Evolutionary conservation across 2,329 filamentous ascomycete species (phyloP).

Genomic region (Fonsecaea multimorphosa): DNA sequence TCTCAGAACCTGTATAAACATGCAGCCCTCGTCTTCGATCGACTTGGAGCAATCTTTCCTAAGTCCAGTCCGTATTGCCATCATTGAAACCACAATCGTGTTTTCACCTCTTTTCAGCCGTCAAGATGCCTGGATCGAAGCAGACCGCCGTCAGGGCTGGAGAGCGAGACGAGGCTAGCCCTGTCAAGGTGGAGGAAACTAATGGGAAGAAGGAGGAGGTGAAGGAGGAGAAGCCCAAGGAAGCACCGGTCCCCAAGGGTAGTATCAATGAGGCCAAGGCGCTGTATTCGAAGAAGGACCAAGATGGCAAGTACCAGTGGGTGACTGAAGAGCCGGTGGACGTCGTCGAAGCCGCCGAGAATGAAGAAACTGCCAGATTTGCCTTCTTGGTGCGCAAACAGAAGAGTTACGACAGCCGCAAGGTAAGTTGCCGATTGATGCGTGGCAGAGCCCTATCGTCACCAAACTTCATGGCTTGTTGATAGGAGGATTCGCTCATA

Average conservation of each 20-base stretch:
- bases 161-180: neutral
- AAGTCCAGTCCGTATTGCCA: neutral
- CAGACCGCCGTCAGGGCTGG: neutral
- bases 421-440: slow-evolving; percentile 40
- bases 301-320: slow-evolving; percentile 62
- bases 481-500: neutral
- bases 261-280: slow-evolving; percentile 52
- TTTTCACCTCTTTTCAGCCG: neutral
- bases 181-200: neutral
- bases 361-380: slow-evolving; percentile 66
- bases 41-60: neutral
- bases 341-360: slow-evolving; percentile 63
- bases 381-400: slow-evolving; percentile 66
- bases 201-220: slow-evolving; percentile 11
- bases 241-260: slow-evolving; percentile 36
- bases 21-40: neutral
- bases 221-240: slow-evolving; percentile 15
- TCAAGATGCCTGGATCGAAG: neutral
- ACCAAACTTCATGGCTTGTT: neutral
- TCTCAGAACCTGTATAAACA: neutral
- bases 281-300: slow-evolving; percentile 59
- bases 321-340: slow-evolving; percentile 62
- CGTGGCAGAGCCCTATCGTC: neutral
- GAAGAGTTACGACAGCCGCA: slow-evolving; percentile 64
- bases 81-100: neutral